These are phyloP conservation scores for Singerocomus inundabilis DNA, from an alignment of 1,284 basidiomycete species.

Conservation along the genomic window DNA sequence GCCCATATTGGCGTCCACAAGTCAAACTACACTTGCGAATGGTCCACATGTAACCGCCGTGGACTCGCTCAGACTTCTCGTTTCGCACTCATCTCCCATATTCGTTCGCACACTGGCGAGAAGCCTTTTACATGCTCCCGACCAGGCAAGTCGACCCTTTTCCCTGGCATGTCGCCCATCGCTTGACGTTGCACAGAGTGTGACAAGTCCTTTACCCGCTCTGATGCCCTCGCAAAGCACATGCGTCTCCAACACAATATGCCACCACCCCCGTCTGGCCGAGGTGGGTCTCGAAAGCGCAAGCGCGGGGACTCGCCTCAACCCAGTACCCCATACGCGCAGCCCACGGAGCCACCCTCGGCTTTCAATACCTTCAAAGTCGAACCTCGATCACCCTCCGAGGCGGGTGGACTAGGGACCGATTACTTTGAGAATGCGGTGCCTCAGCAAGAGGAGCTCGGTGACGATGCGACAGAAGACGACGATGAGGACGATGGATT, in stretches of 20 bases:
- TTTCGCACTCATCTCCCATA: constrained; percentile 84
- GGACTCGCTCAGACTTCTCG: constrained; percentile 83
- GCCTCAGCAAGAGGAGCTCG: constrained; percentile 20
- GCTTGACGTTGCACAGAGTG: constrained; percentile 56
- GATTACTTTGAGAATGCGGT: constrained; percentile 31
- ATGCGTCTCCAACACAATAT: constrained; percentile 86
- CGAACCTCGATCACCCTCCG: constrained; percentile 49
- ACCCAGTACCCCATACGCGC: constrained; percentile 28
- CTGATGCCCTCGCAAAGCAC: constrained; percentile 88
- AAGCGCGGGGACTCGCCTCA: constrained; percentile 47
- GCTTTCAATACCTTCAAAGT: constrained; percentile 64
- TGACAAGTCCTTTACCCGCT: constrained; percentile 90
- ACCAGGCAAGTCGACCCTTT: constrained; percentile 53
- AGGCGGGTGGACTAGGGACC: constrained; percentile 26
- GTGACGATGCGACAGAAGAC: constrained; percentile 24
- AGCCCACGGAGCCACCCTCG: constrained; percentile 31
- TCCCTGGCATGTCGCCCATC: background rate
- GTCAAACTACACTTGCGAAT: constrained; percentile 86
- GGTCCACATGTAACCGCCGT: constrained; percentile 76
- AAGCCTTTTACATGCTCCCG: constrained; percentile 85
- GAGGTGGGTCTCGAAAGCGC: constrained; percentile 65
- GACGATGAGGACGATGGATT: constrained; percentile 43
- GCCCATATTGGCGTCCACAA: constrained; percentile 86
- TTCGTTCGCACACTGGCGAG: constrained; percentile 89
- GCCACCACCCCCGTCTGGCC: constrained; percentile 65